Evolutionary conservation across 2,329 filamentous ascomycete species (phyloP).

Genomic region (Penicillium sclerotigenum): DNA sequence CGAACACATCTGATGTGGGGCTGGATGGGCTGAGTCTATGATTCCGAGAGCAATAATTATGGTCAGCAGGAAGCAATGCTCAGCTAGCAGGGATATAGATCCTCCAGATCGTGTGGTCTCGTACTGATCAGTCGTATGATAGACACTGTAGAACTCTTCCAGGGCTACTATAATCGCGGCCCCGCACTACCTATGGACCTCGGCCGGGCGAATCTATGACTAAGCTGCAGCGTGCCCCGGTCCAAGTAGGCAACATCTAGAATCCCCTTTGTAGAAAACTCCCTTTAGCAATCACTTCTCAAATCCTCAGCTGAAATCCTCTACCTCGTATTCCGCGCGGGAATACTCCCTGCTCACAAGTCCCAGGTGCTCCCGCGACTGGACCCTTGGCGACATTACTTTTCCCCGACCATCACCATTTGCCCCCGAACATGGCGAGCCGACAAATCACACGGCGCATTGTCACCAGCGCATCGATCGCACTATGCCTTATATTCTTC

Average conservation of each 20-base stretch:
- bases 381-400: conserved; percentile 2
- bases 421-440: conserved; percentile 30
- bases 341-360: background rate
- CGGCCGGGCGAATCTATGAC: conserved; percentile 9
- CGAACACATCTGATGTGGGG: conserved; percentile 14
- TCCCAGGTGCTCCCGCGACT: background rate
- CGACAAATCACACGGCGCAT: conserved; percentile 40
- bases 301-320: background rate
- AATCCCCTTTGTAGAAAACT: background rate
- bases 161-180: background rate
- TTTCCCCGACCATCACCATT: background rate
- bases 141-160: background rate
- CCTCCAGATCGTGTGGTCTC: background rate
- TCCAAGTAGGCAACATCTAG: background rate
- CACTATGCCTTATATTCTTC: conserved; percentile 38
- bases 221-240: conserved; percentile 9
- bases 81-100: background rate
- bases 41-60: background rate
- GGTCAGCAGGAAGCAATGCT: background rate
- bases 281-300: background rate
- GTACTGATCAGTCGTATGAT: background rate
- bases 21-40: background rate
- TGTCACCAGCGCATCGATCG: conserved; percentile 31
- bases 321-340: background rate
- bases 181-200: background rate